A percentile compares a stretch with the other conserved stretches of the same genome.
phyloP scores from a whole-genome alignment of 192 early-diverging fungal species.

The Oehlia diaphana region DNA sequence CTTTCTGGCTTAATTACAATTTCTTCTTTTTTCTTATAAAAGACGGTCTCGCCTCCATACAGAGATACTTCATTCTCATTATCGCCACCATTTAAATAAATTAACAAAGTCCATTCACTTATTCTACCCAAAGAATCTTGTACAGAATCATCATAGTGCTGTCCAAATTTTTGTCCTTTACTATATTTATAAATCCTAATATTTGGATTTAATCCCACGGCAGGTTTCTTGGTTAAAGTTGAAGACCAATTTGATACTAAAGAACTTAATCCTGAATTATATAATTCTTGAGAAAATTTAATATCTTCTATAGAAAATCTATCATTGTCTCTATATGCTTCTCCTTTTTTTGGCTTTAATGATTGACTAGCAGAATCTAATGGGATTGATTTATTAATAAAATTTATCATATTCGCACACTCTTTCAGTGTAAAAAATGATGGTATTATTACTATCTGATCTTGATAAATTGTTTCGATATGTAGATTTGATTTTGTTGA shows the following conservation, averaged over 20 bases:
- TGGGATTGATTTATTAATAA: slow-evolving; percentile 38
- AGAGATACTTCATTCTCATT: slow-evolving; percentile 24
- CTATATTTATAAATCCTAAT: slow-evolving; percentile 47
- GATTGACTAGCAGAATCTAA: slow-evolving; percentile 18
- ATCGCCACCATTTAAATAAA: slow-evolving; percentile 43
- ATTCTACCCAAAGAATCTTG: slow-evolving; percentile 31
- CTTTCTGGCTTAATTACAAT: slow-evolving; percentile 35
- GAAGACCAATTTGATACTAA: slow-evolving; percentile 29
- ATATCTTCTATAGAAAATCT: slow-evolving; percentile 35
- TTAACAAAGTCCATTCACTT: slow-evolving; percentile 47
- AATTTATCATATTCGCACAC: slow-evolving; percentile 36
- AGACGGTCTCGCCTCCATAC: slow-evolving; percentile 46
- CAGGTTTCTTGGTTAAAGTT: neutral
- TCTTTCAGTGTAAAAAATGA: slow-evolving; percentile 42
- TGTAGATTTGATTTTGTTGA: slow-evolving; percentile 27
- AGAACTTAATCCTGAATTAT: slow-evolving; percentile 4
- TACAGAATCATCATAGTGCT: slow-evolving; percentile 47
- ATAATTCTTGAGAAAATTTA: slow-evolving; percentile 31
- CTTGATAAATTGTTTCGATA: slow-evolving; percentile 24
- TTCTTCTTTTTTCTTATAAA: slow-evolving; percentile 39
- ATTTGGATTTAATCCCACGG: slow-evolving; percentile 39
- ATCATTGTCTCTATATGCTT: slow-evolving; percentile 47
- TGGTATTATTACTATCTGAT: slow-evolving; percentile 41
- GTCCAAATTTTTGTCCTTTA: slow-evolving; percentile 39
- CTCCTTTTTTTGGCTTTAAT: slow-evolving; percentile 37